These are phyloP conservation scores for Amanita inopinata DNA, from an alignment of 768 basidiomycete genomes.

Conservation along the genomic window DNA sequence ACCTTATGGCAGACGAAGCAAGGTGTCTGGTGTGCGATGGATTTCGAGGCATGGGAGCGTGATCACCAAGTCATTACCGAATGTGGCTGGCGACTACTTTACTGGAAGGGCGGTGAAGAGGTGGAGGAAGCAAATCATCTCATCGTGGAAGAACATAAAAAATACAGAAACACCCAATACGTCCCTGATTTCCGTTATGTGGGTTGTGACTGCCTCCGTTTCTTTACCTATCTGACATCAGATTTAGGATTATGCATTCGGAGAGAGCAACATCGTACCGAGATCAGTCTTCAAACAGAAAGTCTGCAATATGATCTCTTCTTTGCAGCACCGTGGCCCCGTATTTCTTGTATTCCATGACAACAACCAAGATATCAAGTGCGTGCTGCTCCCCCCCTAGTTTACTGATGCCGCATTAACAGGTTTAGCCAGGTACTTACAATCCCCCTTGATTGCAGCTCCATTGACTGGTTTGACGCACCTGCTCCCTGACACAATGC, in stretches of 20 bases:
- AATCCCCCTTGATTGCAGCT: conserved; percentile 38
- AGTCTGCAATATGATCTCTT: conserved; percentile 36
- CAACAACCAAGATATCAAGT: conserved; percentile 70
- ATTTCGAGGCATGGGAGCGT: conserved; percentile 78
- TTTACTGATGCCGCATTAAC: conserved; percentile 10
- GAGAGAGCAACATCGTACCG: conserved; percentile 45
- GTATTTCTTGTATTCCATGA: conserved; percentile 81
- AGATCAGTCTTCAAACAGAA: conserved; percentile 40
- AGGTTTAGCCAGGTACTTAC: conserved; percentile 38
- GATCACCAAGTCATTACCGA: conserved; percentile 71
- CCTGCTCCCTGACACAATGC: conserved; percentile 46
- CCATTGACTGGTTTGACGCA: conserved; percentile 41
- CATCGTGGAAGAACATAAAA: conserved; percentile 51
- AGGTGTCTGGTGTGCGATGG: conserved; percentile 70
- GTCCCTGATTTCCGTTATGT: conserved; percentile 58
- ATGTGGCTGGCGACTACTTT: conserved; percentile 64
- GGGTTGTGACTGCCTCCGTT: conserved; percentile 7
- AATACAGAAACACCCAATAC: conserved; percentile 50
- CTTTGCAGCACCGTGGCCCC: conserved; percentile 37
- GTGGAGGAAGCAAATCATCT: conserved; percentile 46
- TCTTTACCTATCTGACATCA: not conserved
- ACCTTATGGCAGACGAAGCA: conserved; percentile 49
- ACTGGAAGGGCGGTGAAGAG: conserved; percentile 43
- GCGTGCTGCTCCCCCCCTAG: conserved; percentile 8
- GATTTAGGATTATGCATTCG: conserved; percentile 56